Percentiles rank a stretch among this genome's conserved stretches.
Conservation (phyloP, 768 basidiomycete species). For the Rhizopogon vinicolor region DNA sequence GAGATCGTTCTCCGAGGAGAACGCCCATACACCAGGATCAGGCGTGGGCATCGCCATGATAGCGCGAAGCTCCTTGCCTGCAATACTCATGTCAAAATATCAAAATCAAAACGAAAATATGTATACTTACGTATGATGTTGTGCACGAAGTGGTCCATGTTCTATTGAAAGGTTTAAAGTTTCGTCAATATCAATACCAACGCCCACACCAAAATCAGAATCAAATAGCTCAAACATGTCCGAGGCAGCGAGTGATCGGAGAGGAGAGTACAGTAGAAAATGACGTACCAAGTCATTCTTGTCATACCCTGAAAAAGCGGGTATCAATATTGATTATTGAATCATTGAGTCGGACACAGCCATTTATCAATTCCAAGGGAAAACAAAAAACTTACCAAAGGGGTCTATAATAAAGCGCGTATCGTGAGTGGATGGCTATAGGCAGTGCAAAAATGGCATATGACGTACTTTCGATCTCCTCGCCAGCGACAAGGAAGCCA, state of each 20-base stretch:
- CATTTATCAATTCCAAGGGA: not conserved
- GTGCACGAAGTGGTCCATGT: slow-evolving; percentile 68
- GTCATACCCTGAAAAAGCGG: slow-evolving; percentile 44
- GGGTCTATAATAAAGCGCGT: slow-evolving; percentile 29
- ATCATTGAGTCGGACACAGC: not conserved
- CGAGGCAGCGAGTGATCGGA: slow-evolving; percentile 6
- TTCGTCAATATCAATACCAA: slow-evolving; percentile 3
- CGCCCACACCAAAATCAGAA: not conserved
- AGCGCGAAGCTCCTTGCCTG: slow-evolving; percentile 57
- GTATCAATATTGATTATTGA: too few species aligned
- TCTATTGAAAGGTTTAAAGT: slow-evolving; percentile 26
- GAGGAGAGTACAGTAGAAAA: not conserved
- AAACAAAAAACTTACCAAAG: slow-evolving; percentile 29
- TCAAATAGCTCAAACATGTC: not conserved
- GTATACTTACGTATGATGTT: slow-evolving; percentile 55
- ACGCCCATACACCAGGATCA: slow-evolving; percentile 57
- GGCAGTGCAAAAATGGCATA: not conserved
- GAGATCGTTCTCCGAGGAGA: slow-evolving; percentile 53
- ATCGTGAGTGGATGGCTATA: not conserved
- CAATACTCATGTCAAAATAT: not conserved
- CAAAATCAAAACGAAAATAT: not conserved
- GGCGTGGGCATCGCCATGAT: slow-evolving; percentile 58
- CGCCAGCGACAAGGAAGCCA: slow-evolving; percentile 68
- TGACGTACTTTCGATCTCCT: slow-evolving; percentile 67
- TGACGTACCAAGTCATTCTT: slow-evolving; percentile 62